Base-by-base conservation (phyloP, 805 yeast genomes). In the Kazachstania psychrophila region DNA sequence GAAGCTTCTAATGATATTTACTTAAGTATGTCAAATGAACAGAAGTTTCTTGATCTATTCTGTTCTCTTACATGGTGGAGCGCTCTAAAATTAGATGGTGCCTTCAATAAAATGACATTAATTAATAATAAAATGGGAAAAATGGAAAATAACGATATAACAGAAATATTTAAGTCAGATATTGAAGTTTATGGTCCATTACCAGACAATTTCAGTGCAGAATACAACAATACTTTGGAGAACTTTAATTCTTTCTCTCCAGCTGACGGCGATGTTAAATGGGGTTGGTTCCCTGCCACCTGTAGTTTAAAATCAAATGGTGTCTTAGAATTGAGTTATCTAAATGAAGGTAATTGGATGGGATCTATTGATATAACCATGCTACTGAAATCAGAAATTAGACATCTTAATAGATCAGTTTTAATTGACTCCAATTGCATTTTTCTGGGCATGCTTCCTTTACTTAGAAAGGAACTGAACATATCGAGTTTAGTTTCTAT, bases 251-350 rank as follows among this genome's bases (percentile, higher is more conserved):
- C n/a, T n/a, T n/a, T n/a, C n/a, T n/a, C n/a, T n/a, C n/a, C n/a
- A n/a, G n/a, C n/a, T n/a, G n/a, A n/a, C n/a, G 6, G 18, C 7
- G 17, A 22, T 38, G 23, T 29, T 0, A 54, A 60, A 16, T 83
- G 75, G 49, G 77, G 77, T 4, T 82, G 89, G 89, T 79, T 79
- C 50, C 69, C 66, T 36, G 74, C 82, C 1, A 78, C 77, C 79
- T 87, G 83, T 0, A 79, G 75, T 13, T 51, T 82, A 28, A 74
- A 73, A 50, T 70, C 80, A 1, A 68, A 76, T 48, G 92, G 92
- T 3, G 51, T 62, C 4, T 58, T 82, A 23, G 75, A 80, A 44
- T 56, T 82, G 33, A 59, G 79, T 13, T 61, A 73, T 24, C 85
- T 79, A 51, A 65, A 66, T 36, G 87, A 80, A 58, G 85, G 87